Evolutionary conservation across 2,329 filamentous ascomycete species (phyloP), one percentile per base, ranked within the genome.

Genomic region (Nigrospora osmanthi): DNA sequence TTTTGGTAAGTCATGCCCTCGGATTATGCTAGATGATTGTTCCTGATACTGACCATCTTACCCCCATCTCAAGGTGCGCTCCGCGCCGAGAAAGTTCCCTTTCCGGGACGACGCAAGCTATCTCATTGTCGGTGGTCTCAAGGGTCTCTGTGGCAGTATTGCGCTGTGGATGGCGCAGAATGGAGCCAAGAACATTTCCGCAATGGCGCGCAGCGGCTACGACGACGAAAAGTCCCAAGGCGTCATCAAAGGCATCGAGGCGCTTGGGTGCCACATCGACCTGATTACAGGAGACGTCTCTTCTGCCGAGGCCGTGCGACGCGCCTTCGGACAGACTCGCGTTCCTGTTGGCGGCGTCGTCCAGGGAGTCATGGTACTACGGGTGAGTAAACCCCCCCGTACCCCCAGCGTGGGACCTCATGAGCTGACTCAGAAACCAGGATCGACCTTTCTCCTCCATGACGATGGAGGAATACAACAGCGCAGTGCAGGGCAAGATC

Each of bases 301-400:
- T 28, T 54, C 61, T 41, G 54, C 45, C 38, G 42, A 49, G 5
- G 54, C 59, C 16, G 50, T 71, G 2, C 49, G 52, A 30, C 54
- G 38, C 11, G 54, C 53, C 6, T 45, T 64, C 6, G 48, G 49
- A 11, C 51, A 44, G 35, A 43, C 47, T 48, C 31, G 53, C 49
- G 40, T 62, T 48, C 64, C 65, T 6, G 55, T 69, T 19, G 48
- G 60, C 46, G 63, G 70, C 31, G 54, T 71, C 40, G 47, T 74
- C 11, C 69, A 73, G 44, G 57, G 57, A 7, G 62, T 69, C 1
- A 69, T 72, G 67, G 66, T 68, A 13, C 49, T 66, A 23, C 19
- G 19, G 19, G 19, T 23, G 19, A 23, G 19, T 23, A 23, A 23
- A 23, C 4, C 7, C 7, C 19, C 7, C 19, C 19, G 4, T 23